phyloP scores from a whole-genome alignment of 495 filamentous ascomycete genomes.

The Hypoxylon fuscum region DNA sequence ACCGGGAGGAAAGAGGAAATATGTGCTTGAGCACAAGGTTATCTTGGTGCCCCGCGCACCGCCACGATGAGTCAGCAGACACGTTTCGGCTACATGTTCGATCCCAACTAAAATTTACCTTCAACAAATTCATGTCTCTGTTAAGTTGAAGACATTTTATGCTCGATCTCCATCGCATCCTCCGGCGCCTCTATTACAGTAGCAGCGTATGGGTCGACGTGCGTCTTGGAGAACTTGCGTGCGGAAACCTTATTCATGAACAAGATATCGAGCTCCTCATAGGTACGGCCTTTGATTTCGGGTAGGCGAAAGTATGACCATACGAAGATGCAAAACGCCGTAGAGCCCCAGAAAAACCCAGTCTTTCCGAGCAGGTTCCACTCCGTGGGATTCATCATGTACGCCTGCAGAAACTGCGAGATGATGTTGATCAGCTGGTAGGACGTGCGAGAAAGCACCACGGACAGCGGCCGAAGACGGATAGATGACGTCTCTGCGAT shows the following conservation, averaged over 20 bases:
- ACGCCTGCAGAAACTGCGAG: constrained; percentile 67
- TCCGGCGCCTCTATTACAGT: not conserved
- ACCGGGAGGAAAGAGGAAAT: too few relatives aligned
- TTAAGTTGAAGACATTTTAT: constrained; percentile 9
- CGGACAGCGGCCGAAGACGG: constrained; percentile 58
- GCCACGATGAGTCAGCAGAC: too few relatives aligned
- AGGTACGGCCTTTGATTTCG: constrained; percentile 51
- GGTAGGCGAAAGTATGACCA: constrained; percentile 45
- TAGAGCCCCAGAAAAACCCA: constrained; percentile 60
- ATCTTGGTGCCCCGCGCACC: too few relatives aligned
- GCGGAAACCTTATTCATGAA: constrained; percentile 56
- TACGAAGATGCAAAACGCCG: constrained; percentile 49
- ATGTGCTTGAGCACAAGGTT: too few relatives aligned
- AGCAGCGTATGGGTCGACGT: constrained; percentile 40
- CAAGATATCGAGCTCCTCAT: constrained; percentile 61
- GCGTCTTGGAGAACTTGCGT: constrained; percentile 50
- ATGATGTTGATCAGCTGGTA: constrained; percentile 67
- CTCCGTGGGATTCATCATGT: constrained; percentile 57
- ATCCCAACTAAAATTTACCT: too few relatives aligned
- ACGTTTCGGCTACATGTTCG: too few relatives aligned
- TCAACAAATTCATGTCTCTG: too few relatives aligned
- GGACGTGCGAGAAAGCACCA: constrained; percentile 62
- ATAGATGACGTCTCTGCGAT: constrained; percentile 61
- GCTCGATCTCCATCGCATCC: constrained; percentile 16
- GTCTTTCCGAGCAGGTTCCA: constrained; percentile 55